Percentiles rank a stretch among this genome's conserved stretches.
phyloP scores from a whole-genome alignment of 2,329 filamentous ascomycete genomes.

The Fusarium sp. region DNA sequence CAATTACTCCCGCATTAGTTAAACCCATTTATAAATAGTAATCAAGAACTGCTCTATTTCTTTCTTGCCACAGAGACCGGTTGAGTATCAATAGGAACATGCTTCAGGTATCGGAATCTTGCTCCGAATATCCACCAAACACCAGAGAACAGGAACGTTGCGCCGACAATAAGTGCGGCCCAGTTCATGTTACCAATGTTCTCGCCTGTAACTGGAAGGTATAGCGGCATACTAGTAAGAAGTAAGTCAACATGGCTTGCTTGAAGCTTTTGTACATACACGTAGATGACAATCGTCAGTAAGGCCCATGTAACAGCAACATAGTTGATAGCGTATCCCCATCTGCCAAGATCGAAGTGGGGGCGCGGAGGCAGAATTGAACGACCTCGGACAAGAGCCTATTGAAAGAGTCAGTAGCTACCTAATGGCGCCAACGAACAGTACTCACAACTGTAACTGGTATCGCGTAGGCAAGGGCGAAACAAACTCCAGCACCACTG shows the following conservation, averaged over 20 bases:
- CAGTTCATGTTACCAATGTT: slow-evolving; percentile 30
- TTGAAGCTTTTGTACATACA: no score
- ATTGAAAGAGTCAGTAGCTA: neutral
- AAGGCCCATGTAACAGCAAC: slow-evolving; percentile 12
- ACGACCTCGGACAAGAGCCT: slow-evolving; percentile 14
- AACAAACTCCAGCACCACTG: slow-evolving; percentile 7
- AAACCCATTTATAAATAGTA: rapidly evolving
- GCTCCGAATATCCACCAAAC: slow-evolving; percentile 9
- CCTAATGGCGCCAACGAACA: rapidly evolving
- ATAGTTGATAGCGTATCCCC: slow-evolving; percentile 16
- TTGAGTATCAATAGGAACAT: neutral
- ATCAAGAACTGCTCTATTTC: neutral
- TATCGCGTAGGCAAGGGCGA: slow-evolving; percentile 9
- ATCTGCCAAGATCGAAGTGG: slow-evolving; percentile 16
- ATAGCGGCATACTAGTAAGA: slow-evolving; percentile 5
- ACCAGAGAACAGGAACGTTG: slow-evolving; percentile 5
- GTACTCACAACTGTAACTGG: slow-evolving; percentile 9
- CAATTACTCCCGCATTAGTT: no score
- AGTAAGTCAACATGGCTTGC: no score
- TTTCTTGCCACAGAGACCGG: rapidly evolving
- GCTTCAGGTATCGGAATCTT: slow-evolving; percentile 4
- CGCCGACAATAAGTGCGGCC: slow-evolving; percentile 13
- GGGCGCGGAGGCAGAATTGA: slow-evolving; percentile 5
- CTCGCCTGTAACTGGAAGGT: slow-evolving; percentile 6
- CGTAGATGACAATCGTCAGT: slow-evolving; percentile 5